A percentile compares a stretch with the other conserved stretches of the same genome.
phyloP scores from a whole-genome alignment of 352 stramenopile genomes.

The Phytophthora pistaciae region DNA sequence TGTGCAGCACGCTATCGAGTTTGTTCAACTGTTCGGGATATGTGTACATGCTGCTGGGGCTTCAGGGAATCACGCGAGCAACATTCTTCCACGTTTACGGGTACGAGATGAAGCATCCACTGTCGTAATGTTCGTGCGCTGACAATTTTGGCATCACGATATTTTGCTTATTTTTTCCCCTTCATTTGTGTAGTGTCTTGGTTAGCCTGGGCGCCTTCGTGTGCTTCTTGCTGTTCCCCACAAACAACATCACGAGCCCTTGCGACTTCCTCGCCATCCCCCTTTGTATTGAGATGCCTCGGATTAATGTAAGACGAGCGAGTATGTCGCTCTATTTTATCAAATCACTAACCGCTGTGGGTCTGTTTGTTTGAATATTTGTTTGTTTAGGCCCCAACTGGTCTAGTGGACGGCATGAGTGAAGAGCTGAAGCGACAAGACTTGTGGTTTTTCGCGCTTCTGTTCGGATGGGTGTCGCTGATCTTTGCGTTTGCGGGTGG shows the following conservation, averaged over 20 bases:
- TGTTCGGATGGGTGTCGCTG: constrained; percentile 86
- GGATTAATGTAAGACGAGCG: constrained; percentile 50
- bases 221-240: constrained; percentile 76
- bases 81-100: constrained; percentile 72
- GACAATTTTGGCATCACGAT: background rate
- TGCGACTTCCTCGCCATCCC: constrained; percentile 58
- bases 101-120: constrained; percentile 32
- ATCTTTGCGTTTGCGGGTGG: constrained; percentile 83
- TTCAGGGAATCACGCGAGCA: constrained; percentile 52
- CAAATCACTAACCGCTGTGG: background rate
- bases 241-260: constrained; percentile 68
- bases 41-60: constrained; percentile 82
- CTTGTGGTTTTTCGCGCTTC: constrained; percentile 82
- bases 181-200: constrained; percentile 42
- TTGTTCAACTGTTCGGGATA: constrained; percentile 89
- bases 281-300: constrained; percentile 61
- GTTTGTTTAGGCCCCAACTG: constrained; percentile 55
- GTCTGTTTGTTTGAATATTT: background rate
- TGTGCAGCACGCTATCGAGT: constrained; percentile 84
- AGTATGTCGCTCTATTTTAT: background rate
- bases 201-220: constrained; percentile 53
- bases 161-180: background rate
- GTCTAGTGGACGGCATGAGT: constrained; percentile 67
- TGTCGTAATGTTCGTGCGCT: background rate
- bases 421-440: constrained; percentile 60